These are phyloP conservation scores for Adansonia gregorii DNA, from an alignment of 441 rosid genomes.

Conservation along the genomic window DNA sequence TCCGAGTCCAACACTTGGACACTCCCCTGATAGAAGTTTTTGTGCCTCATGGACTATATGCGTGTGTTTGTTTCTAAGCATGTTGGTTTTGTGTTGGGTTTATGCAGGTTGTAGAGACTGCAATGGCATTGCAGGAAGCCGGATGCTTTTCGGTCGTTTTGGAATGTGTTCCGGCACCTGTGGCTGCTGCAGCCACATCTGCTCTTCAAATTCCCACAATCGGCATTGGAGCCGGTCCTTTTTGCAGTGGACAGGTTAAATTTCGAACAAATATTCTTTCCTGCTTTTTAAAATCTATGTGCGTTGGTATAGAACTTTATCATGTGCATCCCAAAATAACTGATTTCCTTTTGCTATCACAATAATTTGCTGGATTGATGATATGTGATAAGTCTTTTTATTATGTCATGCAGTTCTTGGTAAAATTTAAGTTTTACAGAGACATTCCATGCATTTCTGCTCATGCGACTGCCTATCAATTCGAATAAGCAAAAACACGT, in stretches of 20 bases:
- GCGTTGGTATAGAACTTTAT: background rate
- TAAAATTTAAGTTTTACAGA: background rate
- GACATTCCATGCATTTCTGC: background rate
- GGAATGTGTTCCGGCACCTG: slow-evolving; percentile 86
- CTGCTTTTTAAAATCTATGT: background rate
- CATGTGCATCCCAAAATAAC: background rate
- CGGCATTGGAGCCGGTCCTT: slow-evolving; percentile 93
- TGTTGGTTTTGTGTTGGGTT: slow-evolving; percentile 25
- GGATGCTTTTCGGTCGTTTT: slow-evolving; percentile 88
- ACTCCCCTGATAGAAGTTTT: too few relatives aligned
- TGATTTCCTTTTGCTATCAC: background rate
- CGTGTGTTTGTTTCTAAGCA: background rate
- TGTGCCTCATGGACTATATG: background rate
- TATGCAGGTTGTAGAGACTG: slow-evolving; percentile 86
- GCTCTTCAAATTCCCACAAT: slow-evolving; percentile 83
- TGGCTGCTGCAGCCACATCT: slow-evolving; percentile 87
- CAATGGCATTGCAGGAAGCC: slow-evolving; percentile 82
- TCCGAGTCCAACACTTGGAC: too few relatives aligned
- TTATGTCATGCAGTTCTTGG: background rate
- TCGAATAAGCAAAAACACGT: background rate
- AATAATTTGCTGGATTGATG: background rate
- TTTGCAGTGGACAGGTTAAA: slow-evolving; percentile 88
- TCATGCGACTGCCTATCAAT: background rate
- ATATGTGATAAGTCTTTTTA: background rate
- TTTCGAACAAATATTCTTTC: background rate